Percentiles rank a stretch among this genome's conserved stretches.
phyloP scores from a whole-genome alignment of 805 yeast species.

The Cyberlindnera japonica region DNA sequence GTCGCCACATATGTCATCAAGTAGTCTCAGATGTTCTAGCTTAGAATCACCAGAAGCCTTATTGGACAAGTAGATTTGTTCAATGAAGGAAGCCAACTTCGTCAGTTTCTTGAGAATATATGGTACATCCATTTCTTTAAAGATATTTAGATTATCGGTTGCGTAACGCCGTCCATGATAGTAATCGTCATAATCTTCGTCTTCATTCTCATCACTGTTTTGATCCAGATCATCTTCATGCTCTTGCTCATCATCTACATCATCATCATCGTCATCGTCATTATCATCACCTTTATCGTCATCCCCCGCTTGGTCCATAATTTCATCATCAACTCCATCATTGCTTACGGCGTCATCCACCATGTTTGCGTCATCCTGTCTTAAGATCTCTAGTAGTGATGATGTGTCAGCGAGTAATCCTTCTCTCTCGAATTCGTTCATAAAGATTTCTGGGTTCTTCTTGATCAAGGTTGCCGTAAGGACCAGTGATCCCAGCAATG shows the following conservation, averaged over 20 bases:
- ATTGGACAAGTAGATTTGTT: slow-evolving; percentile 26
- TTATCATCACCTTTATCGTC: slow-evolving; percentile 11
- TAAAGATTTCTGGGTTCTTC: slow-evolving; percentile 41
- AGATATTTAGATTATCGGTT: neutral
- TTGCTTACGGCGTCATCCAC: neutral
- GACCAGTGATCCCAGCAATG: slow-evolving; percentile 50
- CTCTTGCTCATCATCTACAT: slow-evolving; percentile 1
- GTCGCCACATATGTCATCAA: slow-evolving; percentile 25
- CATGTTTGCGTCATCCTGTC: slow-evolving; percentile 8
- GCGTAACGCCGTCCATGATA: slow-evolving; percentile 3
- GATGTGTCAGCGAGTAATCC: slow-evolving; percentile 60
- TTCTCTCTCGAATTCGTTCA: slow-evolving; percentile 58
- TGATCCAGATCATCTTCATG: too few species aligned
- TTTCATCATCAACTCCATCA: slow-evolving; percentile 20
- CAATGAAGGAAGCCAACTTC: slow-evolving; percentile 26
- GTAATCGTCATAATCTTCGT: slow-evolving; percentile 23
- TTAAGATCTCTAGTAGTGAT: slow-evolving; percentile 28
- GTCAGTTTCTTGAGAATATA: slow-evolving; percentile 13
- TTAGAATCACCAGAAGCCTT: slow-evolving; percentile 26
- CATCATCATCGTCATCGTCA: slow-evolving; percentile 7
- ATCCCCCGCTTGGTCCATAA: slow-evolving; percentile 25
- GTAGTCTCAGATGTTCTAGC: slow-evolving; percentile 27
- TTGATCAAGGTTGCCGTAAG: slow-evolving; percentile 43
- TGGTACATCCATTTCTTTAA: slow-evolving; percentile 9
- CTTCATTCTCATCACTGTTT: too few species aligned